phyloP scores from a whole-genome alignment of 1,284 basidiomycete genomes.

The Leccinum ponderosum region DNA sequence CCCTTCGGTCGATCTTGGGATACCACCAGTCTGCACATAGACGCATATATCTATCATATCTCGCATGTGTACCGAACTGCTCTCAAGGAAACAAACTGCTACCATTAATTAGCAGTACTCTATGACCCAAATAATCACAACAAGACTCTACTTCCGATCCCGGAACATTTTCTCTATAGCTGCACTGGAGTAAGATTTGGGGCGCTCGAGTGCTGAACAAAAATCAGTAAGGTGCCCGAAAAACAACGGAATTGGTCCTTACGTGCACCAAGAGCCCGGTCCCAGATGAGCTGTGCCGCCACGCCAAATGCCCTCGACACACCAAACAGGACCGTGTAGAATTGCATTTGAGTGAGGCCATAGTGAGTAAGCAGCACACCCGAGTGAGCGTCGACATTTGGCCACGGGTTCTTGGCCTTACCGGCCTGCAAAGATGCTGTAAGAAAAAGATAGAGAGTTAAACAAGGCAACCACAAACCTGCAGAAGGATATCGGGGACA shows the following conservation, averaged over 20 bases:
- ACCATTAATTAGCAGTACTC: not conserved
- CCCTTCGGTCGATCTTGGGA: constrained; percentile 53
- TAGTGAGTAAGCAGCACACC: constrained; percentile 93
- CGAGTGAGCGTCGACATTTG: constrained; percentile 97
- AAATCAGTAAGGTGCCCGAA: not conserved
- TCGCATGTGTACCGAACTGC: not conserved
- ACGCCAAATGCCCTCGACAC: constrained; percentile 94
- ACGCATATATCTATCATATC: not conserved
- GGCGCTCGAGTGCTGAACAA: constrained; percentile 73
- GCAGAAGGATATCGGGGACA: constrained; percentile 90
- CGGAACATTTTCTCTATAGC: constrained; percentile 78
- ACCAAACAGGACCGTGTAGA: constrained; percentile 97
- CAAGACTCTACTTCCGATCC: constrained; percentile 39
- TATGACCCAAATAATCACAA: not conserved
- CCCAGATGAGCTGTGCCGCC: constrained; percentile 89
- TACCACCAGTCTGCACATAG: constrained; percentile 36
- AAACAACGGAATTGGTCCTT: constrained; percentile 34
- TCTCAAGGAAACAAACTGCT: not conserved
- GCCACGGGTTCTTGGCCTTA: constrained; percentile 93
- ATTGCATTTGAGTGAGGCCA: constrained; percentile 87
- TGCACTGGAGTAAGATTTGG: constrained; percentile 82
- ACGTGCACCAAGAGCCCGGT: constrained; percentile 93
- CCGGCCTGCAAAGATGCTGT: constrained; percentile 77
- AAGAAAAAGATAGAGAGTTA: constrained; percentile 76
- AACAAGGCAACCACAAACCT: constrained; percentile 76